Evolutionary conservation across 768 basidiomycete genomes (phyloP).

Genomic region (Mycena vitilis): DNA sequence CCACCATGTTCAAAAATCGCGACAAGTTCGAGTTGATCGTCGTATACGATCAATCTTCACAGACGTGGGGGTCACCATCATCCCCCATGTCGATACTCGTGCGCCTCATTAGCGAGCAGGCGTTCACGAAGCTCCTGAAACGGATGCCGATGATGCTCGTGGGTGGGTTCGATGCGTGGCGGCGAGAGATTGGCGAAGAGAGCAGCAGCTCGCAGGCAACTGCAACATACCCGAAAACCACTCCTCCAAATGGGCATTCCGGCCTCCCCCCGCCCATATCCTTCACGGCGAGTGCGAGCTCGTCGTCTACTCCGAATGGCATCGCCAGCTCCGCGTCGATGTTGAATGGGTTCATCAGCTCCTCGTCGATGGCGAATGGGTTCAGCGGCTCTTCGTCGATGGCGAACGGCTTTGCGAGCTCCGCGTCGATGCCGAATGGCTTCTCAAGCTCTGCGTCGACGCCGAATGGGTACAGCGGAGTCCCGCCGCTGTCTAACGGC

Average conservation of each 20-base stretch:
- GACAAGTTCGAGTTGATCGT: constrained; percentile 91
- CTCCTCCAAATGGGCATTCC: constrained; percentile 33
- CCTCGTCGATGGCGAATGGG: constrained; percentile 23
- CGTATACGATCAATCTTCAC: constrained; percentile 80
- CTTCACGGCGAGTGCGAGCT: constrained; percentile 21
- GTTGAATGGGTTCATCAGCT: constrained; percentile 14
- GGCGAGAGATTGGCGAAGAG: constrained; percentile 62
- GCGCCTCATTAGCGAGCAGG: constrained; percentile 77
- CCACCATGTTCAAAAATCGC: constrained; percentile 82
- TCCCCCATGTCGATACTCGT: constrained; percentile 71
- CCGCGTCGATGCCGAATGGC: constrained; percentile 13
- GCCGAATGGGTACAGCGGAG: constrained; percentile 10
- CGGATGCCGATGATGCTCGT: constrained; percentile 85
- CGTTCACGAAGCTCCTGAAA: constrained; percentile 77
- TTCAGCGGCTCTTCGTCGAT: constrained; percentile 27
- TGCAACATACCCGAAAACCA: constrained; percentile 37
- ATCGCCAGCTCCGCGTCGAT: constrained; percentile 19
- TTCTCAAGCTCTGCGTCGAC: constrained; percentile 17
- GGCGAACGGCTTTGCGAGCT: constrained; percentile 28
- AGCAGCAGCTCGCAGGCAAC: constrained; percentile 38
- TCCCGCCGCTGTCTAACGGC: constrained; percentile 22
- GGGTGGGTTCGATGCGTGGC: constrained; percentile 90
- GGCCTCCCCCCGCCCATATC: constrained; percentile 38
- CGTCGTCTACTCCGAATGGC: constrained; percentile 27
- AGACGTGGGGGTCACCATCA: constrained; percentile 58